Percentiles rank a stretch among this genome's conserved stretches.
These are phyloP conservation scores for Epichloe scottii DNA, from an alignment of 2,329 filamentous ascomycete species.

Conservation along the genomic window DNA sequence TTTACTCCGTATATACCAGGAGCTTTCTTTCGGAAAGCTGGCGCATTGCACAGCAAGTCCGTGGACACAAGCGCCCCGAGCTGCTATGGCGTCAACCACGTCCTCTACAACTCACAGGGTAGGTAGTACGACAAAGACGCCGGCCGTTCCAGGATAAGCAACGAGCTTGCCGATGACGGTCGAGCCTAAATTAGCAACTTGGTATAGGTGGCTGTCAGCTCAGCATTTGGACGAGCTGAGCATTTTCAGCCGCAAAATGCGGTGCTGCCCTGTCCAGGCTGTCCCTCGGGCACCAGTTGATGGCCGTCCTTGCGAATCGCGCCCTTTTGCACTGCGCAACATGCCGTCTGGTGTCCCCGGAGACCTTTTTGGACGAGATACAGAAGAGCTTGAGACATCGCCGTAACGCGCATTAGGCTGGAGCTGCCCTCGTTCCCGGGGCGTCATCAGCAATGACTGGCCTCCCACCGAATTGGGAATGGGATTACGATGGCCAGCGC, in stretches of 20 bases:
- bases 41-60: no score
- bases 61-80: no score
- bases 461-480: slow-evolving; percentile 43
- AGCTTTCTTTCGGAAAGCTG: no score
- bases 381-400: neutral
- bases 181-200: no score
- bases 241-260: slow-evolving; percentile 3
- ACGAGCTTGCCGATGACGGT: no score
- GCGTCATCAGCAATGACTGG: slow-evolving; percentile 14
- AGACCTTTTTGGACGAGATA: neutral
- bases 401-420: neutral
- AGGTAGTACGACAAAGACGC: no score
- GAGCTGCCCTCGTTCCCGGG: neutral
- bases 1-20: no score
- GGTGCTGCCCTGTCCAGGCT: neutral
- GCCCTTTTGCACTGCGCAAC: neutral
- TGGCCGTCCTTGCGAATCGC: neutral
- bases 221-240: neutral
- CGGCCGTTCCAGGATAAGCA: no score
- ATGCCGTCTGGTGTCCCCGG: neutral
- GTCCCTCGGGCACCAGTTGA: neutral
- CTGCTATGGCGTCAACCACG: no score
- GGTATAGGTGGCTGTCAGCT: neutral
- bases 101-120: no score
- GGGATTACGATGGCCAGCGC: slow-evolving; percentile 42